These are phyloP conservation scores for Tetradesmus lagerheimii DNA, from an alignment of 139 green algal genomes.

Conservation along the genomic window DNA sequence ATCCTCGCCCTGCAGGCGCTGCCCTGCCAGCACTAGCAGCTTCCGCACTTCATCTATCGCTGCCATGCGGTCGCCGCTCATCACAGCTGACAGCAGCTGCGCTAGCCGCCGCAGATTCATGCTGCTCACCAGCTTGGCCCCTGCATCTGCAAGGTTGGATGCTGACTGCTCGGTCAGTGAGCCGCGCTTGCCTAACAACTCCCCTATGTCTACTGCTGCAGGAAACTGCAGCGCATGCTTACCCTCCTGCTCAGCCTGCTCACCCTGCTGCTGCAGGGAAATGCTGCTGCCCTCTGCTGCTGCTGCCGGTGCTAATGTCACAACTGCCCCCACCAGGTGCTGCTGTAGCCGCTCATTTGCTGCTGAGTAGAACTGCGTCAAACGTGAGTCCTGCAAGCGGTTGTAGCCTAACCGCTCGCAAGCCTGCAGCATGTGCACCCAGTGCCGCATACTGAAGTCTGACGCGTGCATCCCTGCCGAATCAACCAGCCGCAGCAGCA, in stretches of 20 bases:
- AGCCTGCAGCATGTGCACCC: conserved; percentile 11
- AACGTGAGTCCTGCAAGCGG: neutral
- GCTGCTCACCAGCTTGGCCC: neutral
- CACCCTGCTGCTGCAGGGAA: conserved; percentile 1
- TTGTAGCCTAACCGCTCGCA: neutral
- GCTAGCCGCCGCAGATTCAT: neutral
- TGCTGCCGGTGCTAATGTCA: conserved; percentile 5
- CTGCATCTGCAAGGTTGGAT: neutral
- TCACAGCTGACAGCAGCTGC: conserved; percentile 7
- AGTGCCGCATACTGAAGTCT: neutral
- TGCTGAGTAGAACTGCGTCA: neutral
- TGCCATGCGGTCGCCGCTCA: neutral
- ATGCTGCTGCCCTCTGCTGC: neutral
- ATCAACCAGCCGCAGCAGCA: conserved; percentile 26
- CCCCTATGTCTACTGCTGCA: neutral
- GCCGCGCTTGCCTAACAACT: conserved; percentile 8
- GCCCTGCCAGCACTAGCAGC: neutral
- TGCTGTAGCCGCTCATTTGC: conserved; percentile 13
- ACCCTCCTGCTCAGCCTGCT: neutral
- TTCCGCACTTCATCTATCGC: neutral
- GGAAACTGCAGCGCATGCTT: neutral
- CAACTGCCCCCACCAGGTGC: conserved; percentile 4
- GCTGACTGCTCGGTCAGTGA: conserved; percentile 17
- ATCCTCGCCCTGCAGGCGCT: conserved; percentile 13
- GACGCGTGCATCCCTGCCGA: neutral